Conservation (phyloP, 257 asterid species). For the Solanum chilense region DNA sequence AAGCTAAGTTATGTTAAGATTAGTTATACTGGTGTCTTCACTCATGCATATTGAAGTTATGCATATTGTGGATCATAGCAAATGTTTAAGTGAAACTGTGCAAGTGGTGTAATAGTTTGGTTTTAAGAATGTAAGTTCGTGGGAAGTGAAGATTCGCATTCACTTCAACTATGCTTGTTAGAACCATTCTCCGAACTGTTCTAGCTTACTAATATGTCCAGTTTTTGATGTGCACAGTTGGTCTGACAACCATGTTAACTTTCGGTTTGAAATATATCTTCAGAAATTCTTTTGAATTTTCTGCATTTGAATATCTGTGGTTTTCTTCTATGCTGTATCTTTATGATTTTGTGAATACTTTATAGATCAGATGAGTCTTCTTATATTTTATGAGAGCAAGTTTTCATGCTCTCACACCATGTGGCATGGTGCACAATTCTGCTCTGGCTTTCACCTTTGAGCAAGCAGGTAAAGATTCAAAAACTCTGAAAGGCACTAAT, state of each 20-base stretch:
- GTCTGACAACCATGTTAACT: not conserved
- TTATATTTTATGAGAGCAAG: too few relatives aligned
- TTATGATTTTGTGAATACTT: not conserved
- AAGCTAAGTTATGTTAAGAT: too few relatives aligned
- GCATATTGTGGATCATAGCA: not conserved
- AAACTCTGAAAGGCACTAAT: too few relatives aligned
- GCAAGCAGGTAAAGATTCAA: too few relatives aligned
- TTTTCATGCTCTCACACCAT: too few relatives aligned
- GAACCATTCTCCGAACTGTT: not conserved
- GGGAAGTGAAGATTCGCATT: not conserved
- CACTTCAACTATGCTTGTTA: not conserved
- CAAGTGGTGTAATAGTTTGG: not conserved
- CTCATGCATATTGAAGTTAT: not conserved
- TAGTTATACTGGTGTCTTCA: not conserved
- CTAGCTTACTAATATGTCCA: not conserved
- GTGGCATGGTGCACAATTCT: too few relatives aligned
- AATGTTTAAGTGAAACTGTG: not conserved
- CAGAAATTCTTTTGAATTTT: not conserved
- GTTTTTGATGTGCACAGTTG: not conserved
- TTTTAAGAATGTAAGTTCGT: not conserved
- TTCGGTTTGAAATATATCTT: not conserved
- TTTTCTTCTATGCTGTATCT: not conserved
- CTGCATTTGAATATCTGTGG: not conserved
- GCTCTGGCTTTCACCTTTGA: too few relatives aligned
- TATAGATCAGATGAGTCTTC: too few relatives aligned